These are phyloP conservation scores for Phragmites australis DNA, from an alignment of 176 grass and related monocot species.

Conservation along the genomic window DNA sequence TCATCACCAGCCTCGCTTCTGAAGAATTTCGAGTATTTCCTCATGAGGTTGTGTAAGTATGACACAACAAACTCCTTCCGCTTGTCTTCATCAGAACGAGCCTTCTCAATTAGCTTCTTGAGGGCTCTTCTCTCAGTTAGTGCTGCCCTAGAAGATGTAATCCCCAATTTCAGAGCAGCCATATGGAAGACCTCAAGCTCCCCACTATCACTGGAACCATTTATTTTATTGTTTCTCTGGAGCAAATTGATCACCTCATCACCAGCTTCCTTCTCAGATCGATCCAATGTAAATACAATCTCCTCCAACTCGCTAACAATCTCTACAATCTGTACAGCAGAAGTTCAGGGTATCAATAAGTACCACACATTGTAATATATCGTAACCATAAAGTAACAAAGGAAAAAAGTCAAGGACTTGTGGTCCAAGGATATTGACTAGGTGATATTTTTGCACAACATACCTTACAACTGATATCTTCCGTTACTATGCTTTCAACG, in stretches of 20 bases:
- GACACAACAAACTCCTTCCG: constrained; percentile 76
- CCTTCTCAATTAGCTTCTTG: constrained; percentile 90
- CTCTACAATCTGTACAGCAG: constrained; percentile 62
- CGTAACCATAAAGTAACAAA: not conserved
- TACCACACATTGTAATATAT: not conserved
- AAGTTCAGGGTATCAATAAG: constrained; percentile 28
- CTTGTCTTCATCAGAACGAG: constrained; percentile 77
- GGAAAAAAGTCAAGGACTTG: not conserved
- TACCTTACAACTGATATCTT: constrained; percentile 93
- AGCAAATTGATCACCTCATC: constrained; percentile 89
- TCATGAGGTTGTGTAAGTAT: constrained; percentile 85
- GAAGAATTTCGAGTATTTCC: constrained; percentile 96
- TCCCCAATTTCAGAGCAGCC: constrained; percentile 77
- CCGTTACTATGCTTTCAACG: constrained; percentile 73
- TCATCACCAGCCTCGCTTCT: constrained; percentile 87
- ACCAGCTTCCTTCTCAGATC: constrained; percentile 91
- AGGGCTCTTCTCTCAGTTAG: constrained; percentile 91
- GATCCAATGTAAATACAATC: constrained; percentile 76
- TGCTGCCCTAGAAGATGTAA: constrained; percentile 88
- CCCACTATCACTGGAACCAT: constrained; percentile 58
- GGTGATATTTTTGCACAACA: constrained; percentile 3
- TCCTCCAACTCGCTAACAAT: constrained; percentile 77
- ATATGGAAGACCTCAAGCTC: constrained; percentile 87
- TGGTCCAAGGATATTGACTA: constrained; percentile 14
- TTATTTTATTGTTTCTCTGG: constrained; percentile 64